A percentile compares a stretch with the other conserved stretches of the same genome.
Conservation (phyloP, 257 asterid genomes). For the Solanum sparsipilum region DNA sequence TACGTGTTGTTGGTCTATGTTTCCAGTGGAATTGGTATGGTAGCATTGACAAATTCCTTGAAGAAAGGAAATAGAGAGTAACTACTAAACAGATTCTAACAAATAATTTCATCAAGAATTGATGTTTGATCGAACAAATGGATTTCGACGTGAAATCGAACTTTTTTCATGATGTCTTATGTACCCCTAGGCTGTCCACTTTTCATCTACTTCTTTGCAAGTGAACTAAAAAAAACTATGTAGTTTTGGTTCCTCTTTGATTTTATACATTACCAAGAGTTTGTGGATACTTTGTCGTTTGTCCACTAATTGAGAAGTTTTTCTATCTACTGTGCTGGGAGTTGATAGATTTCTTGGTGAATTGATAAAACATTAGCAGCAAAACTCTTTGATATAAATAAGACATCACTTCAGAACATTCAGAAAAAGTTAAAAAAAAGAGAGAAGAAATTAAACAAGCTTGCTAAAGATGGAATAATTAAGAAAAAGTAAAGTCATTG, state of each 20-base stretch:
- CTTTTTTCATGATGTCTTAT: not conserved
- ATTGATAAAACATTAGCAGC: not conserved
- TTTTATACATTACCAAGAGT: not conserved
- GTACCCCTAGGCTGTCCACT: not conserved
- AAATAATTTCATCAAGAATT: not conserved
- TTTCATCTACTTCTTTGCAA: not conserved
- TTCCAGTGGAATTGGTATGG: constrained; percentile 89
- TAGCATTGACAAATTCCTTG: constrained; percentile 54
- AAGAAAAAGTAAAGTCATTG: not conserved
- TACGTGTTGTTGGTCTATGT: constrained; percentile 60
- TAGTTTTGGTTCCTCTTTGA: not conserved
- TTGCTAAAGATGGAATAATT: not conserved
- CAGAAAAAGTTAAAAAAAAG: not conserved
- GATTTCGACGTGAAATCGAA: not conserved
- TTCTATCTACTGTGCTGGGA: not conserved
- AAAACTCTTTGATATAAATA: not conserved
- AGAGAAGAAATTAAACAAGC: not conserved
- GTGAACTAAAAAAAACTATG: not conserved
- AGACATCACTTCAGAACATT: not conserved
- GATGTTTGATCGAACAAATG: not conserved
- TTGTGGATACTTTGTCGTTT: not conserved
- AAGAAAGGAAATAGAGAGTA: constrained; percentile 24
- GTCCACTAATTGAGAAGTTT: not conserved
- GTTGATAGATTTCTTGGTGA: not conserved
- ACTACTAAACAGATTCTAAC: not conserved